Evolutionary conservation across 2,329 filamentous ascomycete genomes (phyloP).

Genomic region (Aureobasidium namibiae): DNA sequence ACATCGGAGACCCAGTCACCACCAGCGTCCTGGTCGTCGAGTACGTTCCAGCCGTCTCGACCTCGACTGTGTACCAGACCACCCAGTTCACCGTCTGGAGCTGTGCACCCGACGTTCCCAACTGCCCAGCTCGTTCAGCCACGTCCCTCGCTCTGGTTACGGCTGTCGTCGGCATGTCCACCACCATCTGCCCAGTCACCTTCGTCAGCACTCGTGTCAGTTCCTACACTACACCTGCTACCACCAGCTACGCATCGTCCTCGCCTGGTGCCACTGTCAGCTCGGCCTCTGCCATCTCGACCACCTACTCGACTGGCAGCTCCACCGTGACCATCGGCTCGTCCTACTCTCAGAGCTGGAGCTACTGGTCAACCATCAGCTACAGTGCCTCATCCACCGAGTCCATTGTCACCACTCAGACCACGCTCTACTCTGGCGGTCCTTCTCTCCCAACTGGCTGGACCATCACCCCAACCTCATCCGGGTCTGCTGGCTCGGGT

Average conservation of each 20-base stretch:
- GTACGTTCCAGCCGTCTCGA: constrained; percentile 27
- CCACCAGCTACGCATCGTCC: constrained; percentile 12
- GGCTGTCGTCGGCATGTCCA: constrained; percentile 32
- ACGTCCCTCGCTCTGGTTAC: constrained; percentile 29
- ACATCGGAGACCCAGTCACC: constrained; percentile 7
- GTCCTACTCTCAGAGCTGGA: background rate
- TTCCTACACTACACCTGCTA: constrained; percentile 7
- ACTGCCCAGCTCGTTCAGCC: constrained; percentile 28
- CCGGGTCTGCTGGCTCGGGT: background rate
- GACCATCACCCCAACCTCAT: background rate
- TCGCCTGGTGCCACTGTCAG: constrained; percentile 7
- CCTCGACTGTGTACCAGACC: constrained; percentile 36
- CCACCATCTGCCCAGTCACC: constrained; percentile 37
- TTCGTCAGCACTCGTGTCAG: constrained; percentile 18
- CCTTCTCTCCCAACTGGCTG: constrained; percentile 1
- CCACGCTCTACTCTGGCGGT: constrained; percentile 7
- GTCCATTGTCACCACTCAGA: constrained; percentile 1
- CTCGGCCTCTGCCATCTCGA: constrained; percentile 6
- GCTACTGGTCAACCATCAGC: constrained; percentile 9
- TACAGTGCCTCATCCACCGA: background rate
- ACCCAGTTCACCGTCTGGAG: constrained; percentile 34
- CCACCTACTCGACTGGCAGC: constrained; percentile 8
- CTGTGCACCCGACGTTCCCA: constrained; percentile 31
- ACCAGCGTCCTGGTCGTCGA: constrained; percentile 22
- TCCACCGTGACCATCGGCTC: constrained; percentile 7